Percentiles rank a stretch among this genome's conserved stretches.
These are phyloP conservation scores for Ophiocordyceps camponoti-rufipedis DNA, from an alignment of 2,329 filamentous ascomycete genomes.

Conservation along the genomic window DNA sequence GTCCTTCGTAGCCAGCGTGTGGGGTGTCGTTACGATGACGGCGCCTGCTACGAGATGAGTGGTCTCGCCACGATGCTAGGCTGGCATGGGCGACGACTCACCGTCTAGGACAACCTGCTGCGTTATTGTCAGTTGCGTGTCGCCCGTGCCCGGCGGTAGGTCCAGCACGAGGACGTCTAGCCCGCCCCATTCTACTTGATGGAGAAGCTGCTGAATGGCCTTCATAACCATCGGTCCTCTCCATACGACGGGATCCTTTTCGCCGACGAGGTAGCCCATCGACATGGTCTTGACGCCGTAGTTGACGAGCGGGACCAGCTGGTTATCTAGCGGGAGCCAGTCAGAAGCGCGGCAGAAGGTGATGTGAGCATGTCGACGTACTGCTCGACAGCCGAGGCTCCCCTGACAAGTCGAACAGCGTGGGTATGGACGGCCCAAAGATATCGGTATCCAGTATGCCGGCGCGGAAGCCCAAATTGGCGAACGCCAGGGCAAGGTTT, in stretches of 20 bases:
- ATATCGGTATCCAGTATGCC: constrained; percentile 94
- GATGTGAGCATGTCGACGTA: constrained; percentile 24
- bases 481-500: constrained; percentile 77
- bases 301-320: constrained; percentile 73
- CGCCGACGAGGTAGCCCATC: constrained; percentile 81
- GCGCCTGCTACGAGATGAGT: constrained; percentile 30
- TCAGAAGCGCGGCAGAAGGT: not conserved
- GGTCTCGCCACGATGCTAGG: not conserved
- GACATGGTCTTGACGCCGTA: constrained; percentile 98
- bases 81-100: constrained; percentile 11
- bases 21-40: constrained; percentile 81
- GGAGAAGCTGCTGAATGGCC: constrained; percentile 82
- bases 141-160: constrained; percentile 83
- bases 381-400: constrained; percentile 60
- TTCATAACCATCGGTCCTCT: constrained; percentile 96
- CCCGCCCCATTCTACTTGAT: constrained; percentile 85
- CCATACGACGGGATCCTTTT: constrained; percentile 78
- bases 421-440: constrained; percentile 89
- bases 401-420: constrained; percentile 63
- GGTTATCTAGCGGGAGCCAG: constrained; percentile 36
- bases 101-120: constrained; percentile 86
- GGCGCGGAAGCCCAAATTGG: constrained; percentile 59
- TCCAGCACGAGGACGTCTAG: constrained; percentile 82
- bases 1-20: constrained; percentile 82
- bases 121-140: constrained; percentile 91